Percentiles rank a stretch among this genome's conserved stretches.
phyloP scores from a whole-genome alignment of 208 protist genomes.

The Porcisia hertigi region DNA sequence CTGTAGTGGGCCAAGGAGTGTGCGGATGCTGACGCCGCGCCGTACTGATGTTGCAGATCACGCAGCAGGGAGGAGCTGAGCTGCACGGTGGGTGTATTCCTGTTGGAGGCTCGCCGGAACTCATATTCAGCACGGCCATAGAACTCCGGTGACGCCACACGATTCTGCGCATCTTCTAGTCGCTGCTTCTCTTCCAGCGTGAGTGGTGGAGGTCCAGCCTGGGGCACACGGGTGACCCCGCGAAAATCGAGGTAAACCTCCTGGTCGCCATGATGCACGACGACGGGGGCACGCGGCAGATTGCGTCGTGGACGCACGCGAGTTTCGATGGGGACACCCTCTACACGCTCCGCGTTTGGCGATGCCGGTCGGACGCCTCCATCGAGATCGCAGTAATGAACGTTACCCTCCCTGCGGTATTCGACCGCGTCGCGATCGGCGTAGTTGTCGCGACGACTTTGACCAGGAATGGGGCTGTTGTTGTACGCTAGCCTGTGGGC shows the following conservation, averaged over 20 bases:
- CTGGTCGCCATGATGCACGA: conserved; percentile 37
- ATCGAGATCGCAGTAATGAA: not conserved
- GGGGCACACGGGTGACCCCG: conserved; percentile 35
- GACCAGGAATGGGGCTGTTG: not conserved
- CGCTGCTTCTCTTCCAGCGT: conserved; percentile 36
- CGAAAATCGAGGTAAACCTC: conserved; percentile 37
- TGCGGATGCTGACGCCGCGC: not conserved
- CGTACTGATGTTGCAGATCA: conserved; percentile 30
- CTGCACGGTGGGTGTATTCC: conserved; percentile 20
- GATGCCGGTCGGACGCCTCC: conserved; percentile 20
- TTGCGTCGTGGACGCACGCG: conserved; percentile 43
- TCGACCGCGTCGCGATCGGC: conserved; percentile 16
- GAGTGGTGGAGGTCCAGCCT: conserved; percentile 50
- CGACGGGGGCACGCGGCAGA: conserved; percentile 29
- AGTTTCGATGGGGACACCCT: conserved; percentile 47
- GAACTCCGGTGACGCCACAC: conserved; percentile 51
- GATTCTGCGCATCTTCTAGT: conserved; percentile 33
- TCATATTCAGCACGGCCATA: conserved; percentile 42
- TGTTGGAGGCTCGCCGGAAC: conserved; percentile 18
- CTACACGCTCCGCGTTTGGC: conserved; percentile 23
- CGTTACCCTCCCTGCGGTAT: not conserved
- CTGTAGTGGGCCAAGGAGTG: conserved; percentile 10
- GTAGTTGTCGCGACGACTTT: conserved; percentile 24
- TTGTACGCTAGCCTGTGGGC: not conserved
- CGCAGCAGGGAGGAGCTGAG: conserved; percentile 26